Base-by-base conservation (phyloP, 768 basidiomycete species). In the Tylopilus cervinicoccineus region DNA sequence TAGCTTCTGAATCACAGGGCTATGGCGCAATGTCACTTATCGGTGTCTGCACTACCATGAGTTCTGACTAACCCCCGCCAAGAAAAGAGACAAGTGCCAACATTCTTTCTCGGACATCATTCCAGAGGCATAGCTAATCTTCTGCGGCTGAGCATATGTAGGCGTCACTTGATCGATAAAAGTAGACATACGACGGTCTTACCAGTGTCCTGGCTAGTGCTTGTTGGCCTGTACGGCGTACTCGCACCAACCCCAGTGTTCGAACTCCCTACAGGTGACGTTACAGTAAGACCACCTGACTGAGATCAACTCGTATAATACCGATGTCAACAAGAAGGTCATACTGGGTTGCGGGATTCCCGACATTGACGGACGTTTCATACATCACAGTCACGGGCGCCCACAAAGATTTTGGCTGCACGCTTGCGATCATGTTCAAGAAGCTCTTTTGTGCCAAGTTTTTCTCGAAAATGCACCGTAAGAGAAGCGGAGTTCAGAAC, bases 161-260 rank as follows among this genome's bases (percentile, higher is more conserved):
- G 41, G 32, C 6, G 4, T 22, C 28, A 27, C 3, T 27, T 22
- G 29, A 34, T 13, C 4, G 11, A 12, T 7, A 29, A 33, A 34
- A 32, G 32, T 2, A n/a, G 12, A 67, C 71, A 40, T 52, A 73
- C 73, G 39, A 72, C 57, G 20, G 58, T 55, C 44, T 69, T 61
- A 0, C 70, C 68, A 12, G 74, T 76, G 52, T 55, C 62, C 48
- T 70, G 66, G 61, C 74, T 75, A 3, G 79, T 74, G 40, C 60
- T 68, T 1, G 80, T 79, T 19, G 65, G 70, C 2, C 57, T 66
- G 63, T 77, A 84, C 32, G 63, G 47, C 53, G 68, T 71, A 51
- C 59, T 66, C 4, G 80, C 81, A 33, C 80, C 80, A 29, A 81
- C 59, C 81, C 79, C 83, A n/a, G 76, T 79, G 62, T 78, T 77